phyloP scores from a whole-genome alignment of 495 filamentous ascomycete genomes.

The Parachaetomium inaequale region DNA sequence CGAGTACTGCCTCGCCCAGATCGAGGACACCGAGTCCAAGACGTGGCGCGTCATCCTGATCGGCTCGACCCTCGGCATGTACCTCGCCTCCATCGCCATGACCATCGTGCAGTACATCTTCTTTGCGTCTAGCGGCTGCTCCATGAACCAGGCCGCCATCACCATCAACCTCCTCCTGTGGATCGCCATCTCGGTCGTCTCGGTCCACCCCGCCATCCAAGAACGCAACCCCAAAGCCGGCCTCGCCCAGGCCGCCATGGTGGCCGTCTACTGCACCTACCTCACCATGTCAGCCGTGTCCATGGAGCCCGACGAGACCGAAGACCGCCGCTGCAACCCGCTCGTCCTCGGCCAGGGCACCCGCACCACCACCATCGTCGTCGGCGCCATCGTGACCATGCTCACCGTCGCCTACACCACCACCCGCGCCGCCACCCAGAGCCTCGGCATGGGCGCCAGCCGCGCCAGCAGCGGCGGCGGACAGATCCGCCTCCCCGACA shows the following conservation, averaged over 20 bases:
- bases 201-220: slow-evolving; percentile 86
- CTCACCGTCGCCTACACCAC: slow-evolving; percentile 96
- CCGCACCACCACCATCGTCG: slow-evolving; percentile 80
- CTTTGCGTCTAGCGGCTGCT: slow-evolving; percentile 78
- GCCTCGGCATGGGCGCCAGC: slow-evolving; percentile 70
- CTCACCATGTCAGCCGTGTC: slow-evolving; percentile 96
- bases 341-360: slow-evolving; percentile 83
- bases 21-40: slow-evolving; percentile 81
- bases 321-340: slow-evolving; percentile 87
- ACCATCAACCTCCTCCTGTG: slow-evolving; percentile 82
- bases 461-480: slow-evolving; percentile 43
- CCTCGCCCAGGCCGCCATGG: slow-evolving; percentile 94
- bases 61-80: slow-evolving; percentile 92
- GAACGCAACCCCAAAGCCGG: slow-evolving; percentile 90
- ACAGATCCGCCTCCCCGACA: slow-evolving; percentile 47
- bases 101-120: slow-evolving; percentile 97
- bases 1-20: slow-evolving; percentile 89
- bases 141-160: slow-evolving; percentile 85
- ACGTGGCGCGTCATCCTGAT: slow-evolving; percentile 83
- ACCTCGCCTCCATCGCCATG: slow-evolving; percentile 82
- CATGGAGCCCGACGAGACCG: slow-evolving; percentile 84
- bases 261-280: slow-evolving; percentile 96
- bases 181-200: slow-evolving; percentile 74
- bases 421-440: slow-evolving; percentile 91
- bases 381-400: slow-evolving; percentile 95